A percentile compares a stretch with the other conserved stretches of the same genome.
Conservation (phyloP, 106 monocot genomes). For the Acorus calamus region DNA sequence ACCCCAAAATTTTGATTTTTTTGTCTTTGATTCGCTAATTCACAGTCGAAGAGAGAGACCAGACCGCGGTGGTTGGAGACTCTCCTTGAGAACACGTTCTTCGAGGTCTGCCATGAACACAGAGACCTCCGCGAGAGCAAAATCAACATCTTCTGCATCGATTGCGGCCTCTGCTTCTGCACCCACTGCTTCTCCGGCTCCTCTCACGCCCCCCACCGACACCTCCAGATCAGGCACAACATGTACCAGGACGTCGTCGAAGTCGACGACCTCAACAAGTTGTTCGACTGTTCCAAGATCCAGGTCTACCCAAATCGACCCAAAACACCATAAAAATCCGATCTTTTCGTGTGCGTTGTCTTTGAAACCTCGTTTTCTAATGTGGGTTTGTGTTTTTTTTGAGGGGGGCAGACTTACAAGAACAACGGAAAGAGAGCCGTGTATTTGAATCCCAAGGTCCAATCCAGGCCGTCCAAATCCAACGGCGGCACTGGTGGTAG, state of each 20-base stretch:
- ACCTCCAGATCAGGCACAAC: slow-evolving; percentile 51
- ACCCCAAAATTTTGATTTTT: too few species aligned
- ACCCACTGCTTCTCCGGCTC: slow-evolving; percentile 17
- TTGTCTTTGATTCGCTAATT: too few species aligned
- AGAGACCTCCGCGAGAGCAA: slow-evolving; percentile 28
- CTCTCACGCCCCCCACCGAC: slow-evolving; percentile 12
- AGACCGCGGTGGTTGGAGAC: slow-evolving; percentile 18
- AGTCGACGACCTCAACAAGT: slow-evolving; percentile 35
- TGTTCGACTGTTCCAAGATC: slow-evolving; percentile 41
- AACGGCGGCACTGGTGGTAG: not conserved
- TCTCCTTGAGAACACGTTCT: slow-evolving; percentile 28
- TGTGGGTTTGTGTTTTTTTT: not conserved
- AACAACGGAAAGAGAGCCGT: slow-evolving; percentile 49
- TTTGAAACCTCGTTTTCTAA: not conserved
- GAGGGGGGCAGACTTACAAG: slow-evolving; percentile 14
- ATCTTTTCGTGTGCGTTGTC: not conserved
- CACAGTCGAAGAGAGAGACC: not conserved
- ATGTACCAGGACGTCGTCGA: slow-evolving; percentile 49
- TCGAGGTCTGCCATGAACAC: slow-evolving; percentile 34
- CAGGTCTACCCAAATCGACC: slow-evolving; percentile 16
- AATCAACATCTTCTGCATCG: slow-evolving; percentile 49
- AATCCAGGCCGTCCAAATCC: slow-evolving; percentile 23
- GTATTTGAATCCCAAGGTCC: slow-evolving; percentile 30
- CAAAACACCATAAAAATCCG: not conserved
- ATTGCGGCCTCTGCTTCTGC: slow-evolving; percentile 31